These are phyloP conservation scores for Aspergillus ibericus DNA, from an alignment of 2,329 filamentous ascomycete genomes.

Conservation along the genomic window DNA sequence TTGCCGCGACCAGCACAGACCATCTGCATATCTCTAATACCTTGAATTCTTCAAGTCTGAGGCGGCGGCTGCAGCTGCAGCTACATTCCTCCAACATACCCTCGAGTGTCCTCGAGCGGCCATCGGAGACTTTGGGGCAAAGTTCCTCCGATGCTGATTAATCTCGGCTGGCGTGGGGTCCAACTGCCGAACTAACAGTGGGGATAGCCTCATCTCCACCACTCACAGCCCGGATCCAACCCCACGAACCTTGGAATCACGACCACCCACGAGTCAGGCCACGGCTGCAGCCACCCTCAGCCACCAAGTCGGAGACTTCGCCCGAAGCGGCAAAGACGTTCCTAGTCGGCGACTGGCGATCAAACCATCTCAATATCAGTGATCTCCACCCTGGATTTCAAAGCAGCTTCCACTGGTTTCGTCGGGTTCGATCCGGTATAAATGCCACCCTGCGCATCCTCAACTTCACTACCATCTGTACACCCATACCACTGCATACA, in stretches of 20 bases:
- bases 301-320: background rate
- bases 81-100: background rate
- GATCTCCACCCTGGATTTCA: constrained; percentile 1
- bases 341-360: background rate
- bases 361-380: too few species aligned
- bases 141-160: background rate
- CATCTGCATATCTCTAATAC: background rate
- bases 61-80: too few species aligned
- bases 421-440: background rate
- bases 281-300: background rate
- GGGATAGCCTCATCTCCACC: too few species aligned
- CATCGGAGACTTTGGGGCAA: background rate
- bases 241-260: background rate
- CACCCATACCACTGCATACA: background rate
- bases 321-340: background rate
- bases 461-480: background rate
- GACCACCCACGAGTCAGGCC: background rate
- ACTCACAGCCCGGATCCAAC: too few species aligned
- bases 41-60: background rate
- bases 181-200: too few species aligned
- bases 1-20: background rate
- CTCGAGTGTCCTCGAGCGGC: background rate
- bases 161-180: background rate
- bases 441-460: background rate
- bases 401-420: background rate